Base-by-base conservation (phyloP, 2,329 filamentous ascomycete genomes). In the Aspergillus udagawae region DNA sequence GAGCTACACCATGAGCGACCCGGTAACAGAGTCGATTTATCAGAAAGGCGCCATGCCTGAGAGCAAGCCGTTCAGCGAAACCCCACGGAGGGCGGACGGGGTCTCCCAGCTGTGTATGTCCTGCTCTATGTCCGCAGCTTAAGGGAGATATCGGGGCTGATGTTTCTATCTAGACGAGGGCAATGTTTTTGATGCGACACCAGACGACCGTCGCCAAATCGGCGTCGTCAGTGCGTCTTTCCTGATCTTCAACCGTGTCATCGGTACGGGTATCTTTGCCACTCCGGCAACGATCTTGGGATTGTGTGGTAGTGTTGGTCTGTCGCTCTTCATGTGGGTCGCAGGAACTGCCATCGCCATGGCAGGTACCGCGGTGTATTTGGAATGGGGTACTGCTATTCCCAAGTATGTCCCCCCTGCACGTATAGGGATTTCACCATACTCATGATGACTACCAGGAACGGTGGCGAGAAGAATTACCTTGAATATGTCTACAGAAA, bases 391-490 rank as follows among this genome's bases (percentile, higher is more conserved):
- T 41, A 80, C 77, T 52, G 78, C 79, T 3, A 73, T 82, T 48
- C 79, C 79, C 7, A 73, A 65, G 73, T 75, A 72, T 48, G 64
- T 59, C 25, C 5, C n/a, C n/a, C 23, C n/a, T 21, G 52, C 2
- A 17, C 20, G 10, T 3, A n/a, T 5, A 17, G 10, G 7, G 29
- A 38, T 2, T 25, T 14, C n/a, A n/a, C 29, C 14, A 35, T n/a
- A 49, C 49, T 55, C 45, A 63, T 29, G 35, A 3, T 66, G 66
- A 17, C 66, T 68, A n/a, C 66, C 68, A 65, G 79, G 70, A 67
- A 80, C 67, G 80, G 81, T 41, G 80, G 80, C n/a, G 80, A 82
- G 62, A 77, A 80, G 51, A 78, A 82, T 42, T 83, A 83, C 63
- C 77, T 83, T 45, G 80, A 83, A 68, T 79, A 80, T 41, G 79